Percentiles rank a stretch among this genome's conserved stretches.
phyloP scores from a whole-genome alignment of 1,284 basidiomycete species.

The Serendipita sp. region DNA sequence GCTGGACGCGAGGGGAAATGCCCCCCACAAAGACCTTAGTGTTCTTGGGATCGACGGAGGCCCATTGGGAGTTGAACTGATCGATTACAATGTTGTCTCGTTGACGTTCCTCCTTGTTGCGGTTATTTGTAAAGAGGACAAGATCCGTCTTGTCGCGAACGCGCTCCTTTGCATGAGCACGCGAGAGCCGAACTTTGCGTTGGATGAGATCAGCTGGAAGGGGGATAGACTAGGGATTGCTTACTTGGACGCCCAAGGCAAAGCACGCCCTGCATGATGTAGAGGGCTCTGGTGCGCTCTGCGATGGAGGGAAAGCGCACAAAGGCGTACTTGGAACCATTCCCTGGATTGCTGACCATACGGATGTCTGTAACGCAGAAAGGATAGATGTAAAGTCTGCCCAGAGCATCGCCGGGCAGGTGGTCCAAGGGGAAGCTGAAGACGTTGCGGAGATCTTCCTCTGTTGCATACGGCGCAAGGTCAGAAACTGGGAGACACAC shows the following conservation, averaged over 20 bases:
- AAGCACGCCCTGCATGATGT: slow-evolving; percentile 4
- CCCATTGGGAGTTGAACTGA: not conserved
- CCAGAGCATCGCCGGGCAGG: not conserved
- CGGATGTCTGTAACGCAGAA: not conserved
- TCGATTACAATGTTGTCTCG: slow-evolving; percentile 4
- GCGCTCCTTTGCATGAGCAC: not conserved
- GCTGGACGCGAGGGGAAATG: not conserved
- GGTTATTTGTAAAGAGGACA: not conserved
- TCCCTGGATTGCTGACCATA: not conserved
- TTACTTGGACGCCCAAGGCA: not conserved
- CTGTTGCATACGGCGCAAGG: not conserved
- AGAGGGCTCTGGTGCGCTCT: not conserved
- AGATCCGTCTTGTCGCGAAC: not conserved
- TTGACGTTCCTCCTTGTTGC: not conserved
- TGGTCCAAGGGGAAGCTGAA: slow-evolving; percentile 1
- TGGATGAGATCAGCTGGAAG: not conserved
- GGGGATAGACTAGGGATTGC: not conserved
- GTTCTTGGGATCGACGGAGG: not conserved
- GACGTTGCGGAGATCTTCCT: not conserved
- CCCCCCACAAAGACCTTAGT: slow-evolving; percentile 2
- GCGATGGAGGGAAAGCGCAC: slow-evolving; percentile 1
- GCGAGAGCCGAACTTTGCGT: not conserved
- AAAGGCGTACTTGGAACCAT: not conserved
- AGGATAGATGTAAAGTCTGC: not conserved
- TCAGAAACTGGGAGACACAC: not conserved